Evolutionary conservation across 2,329 filamentous ascomycete species (phyloP).

Genomic region (Rutstroemia sydowiana): DNA sequence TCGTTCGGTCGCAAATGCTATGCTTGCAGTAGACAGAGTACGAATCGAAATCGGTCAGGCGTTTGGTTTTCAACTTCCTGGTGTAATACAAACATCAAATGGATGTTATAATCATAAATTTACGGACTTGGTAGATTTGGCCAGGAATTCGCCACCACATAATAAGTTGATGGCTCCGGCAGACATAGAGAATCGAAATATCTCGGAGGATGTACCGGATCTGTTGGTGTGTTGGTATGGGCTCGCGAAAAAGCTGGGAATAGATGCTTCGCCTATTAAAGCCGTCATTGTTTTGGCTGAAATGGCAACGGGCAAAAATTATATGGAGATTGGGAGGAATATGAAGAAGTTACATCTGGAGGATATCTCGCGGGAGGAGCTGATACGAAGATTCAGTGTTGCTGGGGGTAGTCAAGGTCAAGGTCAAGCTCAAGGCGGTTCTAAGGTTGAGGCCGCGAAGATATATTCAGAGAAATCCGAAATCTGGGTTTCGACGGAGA

Average conservation of each 20-base stretch:
- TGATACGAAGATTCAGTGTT: constrained; percentile 9
- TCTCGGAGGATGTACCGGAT: constrained; percentile 15
- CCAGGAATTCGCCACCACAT: background rate
- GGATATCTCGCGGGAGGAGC: constrained; percentile 1
- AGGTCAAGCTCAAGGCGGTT: too few species aligned
- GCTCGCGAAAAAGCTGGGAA: constrained; percentile 8
- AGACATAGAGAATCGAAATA: constrained; percentile 9
- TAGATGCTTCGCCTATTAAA: constrained; percentile 4
- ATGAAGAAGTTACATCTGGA: constrained; percentile 7
- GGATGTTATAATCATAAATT: constrained; percentile 9
- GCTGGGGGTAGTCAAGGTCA: too few species aligned
- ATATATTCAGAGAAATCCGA: too few species aligned
- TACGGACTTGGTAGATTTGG: constrained; percentile 1
- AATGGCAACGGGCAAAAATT: background rate
- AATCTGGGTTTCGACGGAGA: too few species aligned
- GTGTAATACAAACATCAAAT: constrained; percentile 11
- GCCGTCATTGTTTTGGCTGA: background rate
- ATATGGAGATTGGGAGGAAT: constrained; percentile 11
- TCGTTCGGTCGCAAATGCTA: constrained; percentile 12
- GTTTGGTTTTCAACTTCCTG: constrained; percentile 9
- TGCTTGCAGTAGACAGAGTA: constrained; percentile 9
- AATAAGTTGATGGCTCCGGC: background rate
- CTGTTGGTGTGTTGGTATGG: constrained; percentile 13
- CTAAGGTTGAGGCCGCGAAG: too few species aligned
- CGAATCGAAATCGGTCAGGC: constrained; percentile 9